phyloP scores from a whole-genome alignment of 179 eudicot species.

The Gypsophila paniculata region DNA sequence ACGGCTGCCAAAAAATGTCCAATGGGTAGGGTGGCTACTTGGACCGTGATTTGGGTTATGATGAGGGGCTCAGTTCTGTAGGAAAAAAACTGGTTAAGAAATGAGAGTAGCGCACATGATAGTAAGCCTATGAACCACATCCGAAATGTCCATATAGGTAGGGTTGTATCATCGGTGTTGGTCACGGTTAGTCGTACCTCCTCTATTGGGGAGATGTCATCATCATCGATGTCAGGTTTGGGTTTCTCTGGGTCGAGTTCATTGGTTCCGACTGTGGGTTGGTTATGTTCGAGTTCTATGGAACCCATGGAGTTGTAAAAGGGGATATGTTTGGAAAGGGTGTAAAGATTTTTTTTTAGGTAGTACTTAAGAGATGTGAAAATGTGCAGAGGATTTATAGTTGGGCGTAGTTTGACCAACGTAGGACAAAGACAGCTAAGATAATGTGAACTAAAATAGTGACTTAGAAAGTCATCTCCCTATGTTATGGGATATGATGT shows the following conservation, averaged over 20 bases:
- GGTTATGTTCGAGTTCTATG: conserved; percentile 18
- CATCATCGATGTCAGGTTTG: conserved; percentile 27
- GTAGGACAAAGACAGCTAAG: conserved; percentile 22
- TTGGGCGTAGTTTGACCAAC: neutral
- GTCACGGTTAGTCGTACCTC: conserved; percentile 76
- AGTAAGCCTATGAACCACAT: conserved; percentile 84
- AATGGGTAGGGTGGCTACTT: conserved; percentile 65
- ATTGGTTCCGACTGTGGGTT: conserved; percentile 15
- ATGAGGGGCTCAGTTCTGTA: conserved; percentile 87
- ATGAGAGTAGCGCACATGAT: conserved; percentile 65
- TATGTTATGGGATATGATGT: conserved; percentile 14
- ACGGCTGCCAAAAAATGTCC: conserved; percentile 63
- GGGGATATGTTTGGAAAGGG: neutral
- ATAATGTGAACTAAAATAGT: neutral
- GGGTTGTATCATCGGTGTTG: conserved; percentile 70
- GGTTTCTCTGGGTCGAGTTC: conserved; percentile 36
- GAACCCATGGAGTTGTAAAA: conserved; percentile 26
- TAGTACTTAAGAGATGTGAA: neutral
- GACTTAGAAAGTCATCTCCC: conserved; percentile 6
- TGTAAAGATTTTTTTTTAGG: neutral
- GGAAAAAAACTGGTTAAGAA: conserved; percentile 75
- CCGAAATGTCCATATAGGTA: conserved; percentile 83
- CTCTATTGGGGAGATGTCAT: conserved; percentile 71
- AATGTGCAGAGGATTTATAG: conserved; percentile 10
- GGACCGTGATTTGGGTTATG: conserved; percentile 77